Evolutionary conservation across 805 yeast species (phyloP).

Genomic region (Wickerhamomyces kurtzmanii): DNA sequence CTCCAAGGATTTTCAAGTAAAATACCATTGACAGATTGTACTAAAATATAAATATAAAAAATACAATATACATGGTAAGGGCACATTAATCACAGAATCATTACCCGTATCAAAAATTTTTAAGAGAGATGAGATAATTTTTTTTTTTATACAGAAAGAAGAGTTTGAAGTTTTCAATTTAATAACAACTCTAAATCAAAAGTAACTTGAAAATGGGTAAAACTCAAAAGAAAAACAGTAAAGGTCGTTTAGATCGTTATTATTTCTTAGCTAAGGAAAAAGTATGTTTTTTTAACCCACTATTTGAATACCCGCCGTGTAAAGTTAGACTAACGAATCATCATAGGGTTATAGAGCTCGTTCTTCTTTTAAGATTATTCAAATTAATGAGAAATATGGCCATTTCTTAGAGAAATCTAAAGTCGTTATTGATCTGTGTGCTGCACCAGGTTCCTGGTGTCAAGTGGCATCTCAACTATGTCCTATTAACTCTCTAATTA

Average conservation of each 20-base stretch:
- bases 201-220: slow-evolving; percentile 53
- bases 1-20: too few species aligned
- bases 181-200: neutral
- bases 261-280: slow-evolving; percentile 94
- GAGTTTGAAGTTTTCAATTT: neutral
- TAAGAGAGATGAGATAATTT: too few species aligned
- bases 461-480: slow-evolving; percentile 94
- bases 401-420: slow-evolving; percentile 90
- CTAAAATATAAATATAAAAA: too few species aligned
- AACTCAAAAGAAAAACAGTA: slow-evolving; percentile 89
- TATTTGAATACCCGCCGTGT: slow-evolving; percentile 1
- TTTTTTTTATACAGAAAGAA: too few species aligned
- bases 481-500: slow-evolving; percentile 86
- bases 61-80: too few species aligned
- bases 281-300: slow-evolving; percentile 11
- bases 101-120: too few species aligned
- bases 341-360: slow-evolving; percentile 87
- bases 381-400: slow-evolving; percentile 93
- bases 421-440: slow-evolving; percentile 96
- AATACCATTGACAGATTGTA: too few species aligned
- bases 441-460: slow-evolving; percentile 99
- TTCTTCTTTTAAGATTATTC: slow-evolving; percentile 92
- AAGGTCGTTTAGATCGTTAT: slow-evolving; percentile 98
- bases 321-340: neutral
- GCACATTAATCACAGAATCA: too few species aligned